phyloP scores from a whole-genome alignment of 257 asterid species.

The Ligustrum vulgare region DNA sequence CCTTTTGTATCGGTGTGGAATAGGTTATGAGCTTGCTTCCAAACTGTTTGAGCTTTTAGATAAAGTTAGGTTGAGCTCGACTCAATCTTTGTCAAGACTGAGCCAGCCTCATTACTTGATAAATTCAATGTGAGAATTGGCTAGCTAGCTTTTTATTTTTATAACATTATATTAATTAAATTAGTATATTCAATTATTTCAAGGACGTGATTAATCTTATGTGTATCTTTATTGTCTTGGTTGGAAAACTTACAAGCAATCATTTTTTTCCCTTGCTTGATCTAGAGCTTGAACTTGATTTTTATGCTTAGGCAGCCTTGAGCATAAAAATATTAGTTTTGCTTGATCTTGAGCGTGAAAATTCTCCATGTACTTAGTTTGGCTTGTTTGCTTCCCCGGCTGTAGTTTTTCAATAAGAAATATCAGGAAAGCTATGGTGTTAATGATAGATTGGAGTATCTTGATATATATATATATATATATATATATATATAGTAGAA shows the following conservation, averaged over 20 bases:
- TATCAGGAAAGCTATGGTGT: neutral
- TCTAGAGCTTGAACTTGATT: neutral
- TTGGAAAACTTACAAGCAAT: neutral
- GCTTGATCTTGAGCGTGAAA: neutral
- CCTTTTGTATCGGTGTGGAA: neutral
- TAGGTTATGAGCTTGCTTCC: neutral
- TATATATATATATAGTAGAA: neutral
- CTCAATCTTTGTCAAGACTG: neutral
- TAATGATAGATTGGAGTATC: neutral
- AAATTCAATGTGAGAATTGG: neutral
- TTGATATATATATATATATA: neutral
- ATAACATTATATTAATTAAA: neutral
- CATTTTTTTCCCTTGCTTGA: neutral
- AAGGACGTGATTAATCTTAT: neutral
- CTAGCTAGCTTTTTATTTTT: neutral
- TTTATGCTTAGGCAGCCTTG: neutral
- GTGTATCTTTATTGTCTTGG: neutral
- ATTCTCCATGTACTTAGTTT: neutral
- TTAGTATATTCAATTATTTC: neutral
- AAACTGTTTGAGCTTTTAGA: neutral
- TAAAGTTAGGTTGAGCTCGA: neutral
- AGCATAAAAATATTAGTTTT: too few species aligned
- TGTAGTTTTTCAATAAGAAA: neutral
- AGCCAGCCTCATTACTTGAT: neutral
- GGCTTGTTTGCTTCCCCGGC: neutral